Evolutionary conservation across 768 basidiomycete species (phyloP), one percentile per base, ranked within the genome.

Genomic region (Suillus clintonianus): DNA sequence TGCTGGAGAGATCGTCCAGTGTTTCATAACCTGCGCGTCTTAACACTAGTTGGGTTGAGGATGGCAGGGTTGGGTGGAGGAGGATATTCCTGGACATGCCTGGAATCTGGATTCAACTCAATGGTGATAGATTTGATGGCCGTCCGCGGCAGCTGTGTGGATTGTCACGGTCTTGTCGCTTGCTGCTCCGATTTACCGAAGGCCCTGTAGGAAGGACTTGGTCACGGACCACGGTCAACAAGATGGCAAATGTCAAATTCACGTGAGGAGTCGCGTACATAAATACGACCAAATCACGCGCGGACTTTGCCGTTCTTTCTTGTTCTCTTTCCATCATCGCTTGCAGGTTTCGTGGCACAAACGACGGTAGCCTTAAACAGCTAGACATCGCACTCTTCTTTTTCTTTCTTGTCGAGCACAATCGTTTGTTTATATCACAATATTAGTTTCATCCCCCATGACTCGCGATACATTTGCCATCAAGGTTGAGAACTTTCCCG

Each of bases 1-100:
- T 70, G 9, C 72, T 71, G 17, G 71, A 71, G 9, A 90, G 68
- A 67, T 91, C 89, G 58, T 82, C 76, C 3, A 86, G 68, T 8
- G 82, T 86, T 69, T 86, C 82, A 68, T 88, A 90, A 7, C 89
- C 89, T 43, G 83, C 81, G 43, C 76, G 78, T 51, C 77, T 77
- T 39, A 90, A 76, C 4, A 80, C 80, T 17, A 78, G 74, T 37
- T 86, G 78, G 3, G 80, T 79, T 27, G 82, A 76, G 10, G 76
- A 72, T 4, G 86, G 79, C 15, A 88, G 78, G 10, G 71, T 63
- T 75, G 76, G 60, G 83, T 74, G 53, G 82, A 85, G 59, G 81
- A 80, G 71, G 4, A 82, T 79, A 51, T 82, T 81, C 22, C 72
- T 77, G 36, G 80, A 78, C 80, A 83, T 82, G 45, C 34, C 50